Conservation (phyloP, 768 basidiomycete species). For the Antrodiella citrinella region DNA sequence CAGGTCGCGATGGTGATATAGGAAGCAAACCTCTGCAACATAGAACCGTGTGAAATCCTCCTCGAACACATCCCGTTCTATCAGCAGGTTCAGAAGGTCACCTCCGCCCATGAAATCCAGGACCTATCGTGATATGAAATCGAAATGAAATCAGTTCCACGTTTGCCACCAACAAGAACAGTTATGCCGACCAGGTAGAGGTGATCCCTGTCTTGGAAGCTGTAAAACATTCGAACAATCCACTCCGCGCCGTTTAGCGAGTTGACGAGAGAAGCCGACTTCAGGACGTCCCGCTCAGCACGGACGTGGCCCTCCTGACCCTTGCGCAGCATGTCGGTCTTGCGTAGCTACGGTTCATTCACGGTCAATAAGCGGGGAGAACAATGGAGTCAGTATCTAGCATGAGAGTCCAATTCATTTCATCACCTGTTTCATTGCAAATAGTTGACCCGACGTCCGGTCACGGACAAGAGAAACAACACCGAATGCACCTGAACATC, state of each 20-base stretch:
- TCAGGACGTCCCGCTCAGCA: slow-evolving; percentile 90
- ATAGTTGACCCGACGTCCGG: slow-evolving; percentile 68
- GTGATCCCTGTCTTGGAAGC: slow-evolving; percentile 91
- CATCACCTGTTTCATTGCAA: slow-evolving; percentile 92
- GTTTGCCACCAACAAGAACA: slow-evolving; percentile 20
- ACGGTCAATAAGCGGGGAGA: slow-evolving; percentile 14
- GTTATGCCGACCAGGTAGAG: slow-evolving; percentile 70
- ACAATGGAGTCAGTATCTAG: slow-evolving; percentile 1
- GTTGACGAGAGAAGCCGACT: slow-evolving; percentile 76
- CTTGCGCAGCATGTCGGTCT: slow-evolving; percentile 90
- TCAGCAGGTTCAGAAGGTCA: slow-evolving; percentile 91
- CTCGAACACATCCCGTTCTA: slow-evolving; percentile 85
- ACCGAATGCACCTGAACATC: slow-evolving; percentile 78
- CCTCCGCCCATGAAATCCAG: slow-evolving; percentile 96
- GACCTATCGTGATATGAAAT: slow-evolving; percentile 59
- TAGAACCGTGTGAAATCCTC: slow-evolving; percentile 92
- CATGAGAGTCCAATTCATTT: slow-evolving; percentile 10
- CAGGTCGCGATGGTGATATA: slow-evolving; percentile 2
- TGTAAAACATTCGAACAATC: slow-evolving; percentile 91
- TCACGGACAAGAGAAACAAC: slow-evolving; percentile 92
- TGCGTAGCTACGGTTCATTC: slow-evolving; percentile 53
- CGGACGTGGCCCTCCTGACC: slow-evolving; percentile 97
- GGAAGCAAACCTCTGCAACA: slow-evolving; percentile 69
- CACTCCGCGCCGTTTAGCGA: slow-evolving; percentile 76
- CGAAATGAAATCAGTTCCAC: slow-evolving; percentile 41